A percentile compares a stretch with the other conserved stretches of the same genome.
Evolutionary conservation across 345 rosid species (phyloP).

Genomic region (Moricandia moricandioides): DNA sequence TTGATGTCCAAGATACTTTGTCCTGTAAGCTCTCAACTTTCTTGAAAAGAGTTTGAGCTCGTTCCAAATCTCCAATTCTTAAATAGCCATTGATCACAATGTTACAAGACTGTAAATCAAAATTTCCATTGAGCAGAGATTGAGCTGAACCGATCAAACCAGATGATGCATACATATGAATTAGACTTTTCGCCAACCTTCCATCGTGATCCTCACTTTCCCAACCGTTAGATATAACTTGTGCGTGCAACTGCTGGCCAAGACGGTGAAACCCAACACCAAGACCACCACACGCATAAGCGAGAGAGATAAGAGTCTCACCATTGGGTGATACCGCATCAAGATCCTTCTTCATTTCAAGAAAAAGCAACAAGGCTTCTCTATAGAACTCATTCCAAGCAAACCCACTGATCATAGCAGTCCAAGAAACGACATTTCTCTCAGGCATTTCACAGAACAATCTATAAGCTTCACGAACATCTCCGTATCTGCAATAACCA

Average conservation of each 20-base stretch:
- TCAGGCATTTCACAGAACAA: constrained; percentile 52
- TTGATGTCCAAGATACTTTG: constrained; percentile 61
- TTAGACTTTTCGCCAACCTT: constrained; percentile 61
- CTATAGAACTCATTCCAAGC: neutral
- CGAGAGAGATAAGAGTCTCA: constrained; percentile 69
- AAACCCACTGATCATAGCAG: constrained; percentile 57
- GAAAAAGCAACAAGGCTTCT: neutral
- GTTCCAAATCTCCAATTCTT: constrained; percentile 43
- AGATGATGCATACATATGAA: constrained; percentile 63
- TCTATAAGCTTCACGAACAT: constrained; percentile 45
- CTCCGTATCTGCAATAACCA: constrained; percentile 49
- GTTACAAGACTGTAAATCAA: constrained; percentile 68
- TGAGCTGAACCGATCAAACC: constrained; percentile 56
- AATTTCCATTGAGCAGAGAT: constrained; percentile 39
- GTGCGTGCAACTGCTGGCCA: constrained; percentile 67
- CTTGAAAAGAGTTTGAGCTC: constrained; percentile 49
- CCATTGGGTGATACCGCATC: constrained; percentile 46
- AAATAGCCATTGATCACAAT: constrained; percentile 56
- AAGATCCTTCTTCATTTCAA: constrained; percentile 46
- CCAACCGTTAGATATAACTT: constrained; percentile 44
- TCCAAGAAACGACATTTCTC: constrained; percentile 71
- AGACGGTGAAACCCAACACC: constrained; percentile 48
- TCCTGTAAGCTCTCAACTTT: constrained; percentile 48
- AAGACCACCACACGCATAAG: constrained; percentile 68
- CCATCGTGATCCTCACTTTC: constrained; percentile 53